phyloP scores from a whole-genome alignment of 2,329 filamentous ascomycete genomes.

The Lasiodiplodia sp. region DNA sequence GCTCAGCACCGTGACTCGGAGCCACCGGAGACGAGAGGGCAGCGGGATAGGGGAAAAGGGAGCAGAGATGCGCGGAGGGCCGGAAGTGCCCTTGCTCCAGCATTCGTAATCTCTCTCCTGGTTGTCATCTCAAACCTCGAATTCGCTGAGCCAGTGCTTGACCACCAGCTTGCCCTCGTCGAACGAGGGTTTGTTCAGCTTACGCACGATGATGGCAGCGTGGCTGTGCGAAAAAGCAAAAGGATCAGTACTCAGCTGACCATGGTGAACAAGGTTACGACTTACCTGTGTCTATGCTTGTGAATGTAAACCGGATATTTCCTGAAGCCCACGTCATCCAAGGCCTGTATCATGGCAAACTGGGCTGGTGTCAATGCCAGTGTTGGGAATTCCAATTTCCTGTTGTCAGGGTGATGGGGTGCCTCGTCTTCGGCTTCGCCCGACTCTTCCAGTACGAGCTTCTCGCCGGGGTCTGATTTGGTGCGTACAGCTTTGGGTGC shows the following conservation, averaged over 20 bases:
- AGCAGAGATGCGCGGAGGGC: neutral
- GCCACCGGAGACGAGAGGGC: neutral
- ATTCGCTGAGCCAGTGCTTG: constrained; percentile 80
- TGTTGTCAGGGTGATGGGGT: neutral
- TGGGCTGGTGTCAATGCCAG: constrained; percentile 81
- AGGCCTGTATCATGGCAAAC: constrained; percentile 81
- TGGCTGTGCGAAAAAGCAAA: constrained; percentile 66
- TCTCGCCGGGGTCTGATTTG: constrained; percentile 31
- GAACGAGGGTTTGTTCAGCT: constrained; percentile 66
- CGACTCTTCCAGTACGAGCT: constrained; percentile 32
- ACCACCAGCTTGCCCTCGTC: constrained; percentile 80
- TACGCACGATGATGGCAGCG: constrained; percentile 86
- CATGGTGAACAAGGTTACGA: neutral
- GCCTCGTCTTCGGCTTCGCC: constrained; percentile 40
- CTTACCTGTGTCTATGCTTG: constrained; percentile 59
- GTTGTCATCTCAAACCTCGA: constrained; percentile 60
- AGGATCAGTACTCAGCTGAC: neutral
- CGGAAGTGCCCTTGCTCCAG: neutral
- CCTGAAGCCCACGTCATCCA: constrained; percentile 69
- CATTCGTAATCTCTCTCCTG: neutral
- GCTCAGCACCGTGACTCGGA: neutral
- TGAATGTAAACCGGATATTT: constrained; percentile 76
- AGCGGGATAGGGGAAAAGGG: neutral
- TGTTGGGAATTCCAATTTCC: constrained; percentile 64
- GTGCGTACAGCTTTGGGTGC: constrained; percentile 14